These are phyloP conservation scores for Penicillium sp. DNA, from an alignment of 2,329 filamentous ascomycete genomes.

Conservation along the genomic window DNA sequence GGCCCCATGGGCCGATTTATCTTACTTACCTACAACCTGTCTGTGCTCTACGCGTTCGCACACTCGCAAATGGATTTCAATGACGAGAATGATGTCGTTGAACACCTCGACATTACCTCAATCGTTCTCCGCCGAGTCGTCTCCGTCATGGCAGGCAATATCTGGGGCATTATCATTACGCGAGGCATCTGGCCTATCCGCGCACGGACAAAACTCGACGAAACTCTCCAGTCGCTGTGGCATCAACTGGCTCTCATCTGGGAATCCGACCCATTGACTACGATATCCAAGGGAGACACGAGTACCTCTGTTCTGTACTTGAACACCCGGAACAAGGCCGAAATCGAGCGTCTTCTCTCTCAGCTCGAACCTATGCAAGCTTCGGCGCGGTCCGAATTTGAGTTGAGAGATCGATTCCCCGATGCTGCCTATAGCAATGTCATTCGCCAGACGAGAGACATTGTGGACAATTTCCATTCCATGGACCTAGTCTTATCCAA, in stretches of 20 bases:
- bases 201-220: constrained; percentile 81
- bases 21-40: constrained; percentile 93
- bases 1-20: constrained; percentile 92
- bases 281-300: constrained; percentile 65
- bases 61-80: not conserved
- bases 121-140: constrained; percentile 89
- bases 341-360: not conserved
- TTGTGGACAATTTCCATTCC: constrained; percentile 91
- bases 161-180: constrained; percentile 92
- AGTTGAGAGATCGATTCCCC: constrained; percentile 84
- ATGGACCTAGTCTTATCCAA: constrained; percentile 70
- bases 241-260: constrained; percentile 93
- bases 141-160: constrained; percentile 79
- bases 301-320: not conserved
- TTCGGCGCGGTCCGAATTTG: constrained; percentile 64
- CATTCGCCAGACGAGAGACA: constrained; percentile 75
- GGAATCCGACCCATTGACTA: constrained; percentile 86
- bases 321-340: not conserved
- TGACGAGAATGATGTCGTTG: constrained; percentile 73
- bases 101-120: constrained; percentile 79
- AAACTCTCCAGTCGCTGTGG: constrained; percentile 85
- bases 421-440: constrained; percentile 71
- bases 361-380: not conserved
- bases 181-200: constrained; percentile 91
- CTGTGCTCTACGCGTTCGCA: constrained; percentile 79